phyloP scores from a whole-genome alignment of 2,329 filamentous ascomycete species.

The Monosporascus sp. region DNA sequence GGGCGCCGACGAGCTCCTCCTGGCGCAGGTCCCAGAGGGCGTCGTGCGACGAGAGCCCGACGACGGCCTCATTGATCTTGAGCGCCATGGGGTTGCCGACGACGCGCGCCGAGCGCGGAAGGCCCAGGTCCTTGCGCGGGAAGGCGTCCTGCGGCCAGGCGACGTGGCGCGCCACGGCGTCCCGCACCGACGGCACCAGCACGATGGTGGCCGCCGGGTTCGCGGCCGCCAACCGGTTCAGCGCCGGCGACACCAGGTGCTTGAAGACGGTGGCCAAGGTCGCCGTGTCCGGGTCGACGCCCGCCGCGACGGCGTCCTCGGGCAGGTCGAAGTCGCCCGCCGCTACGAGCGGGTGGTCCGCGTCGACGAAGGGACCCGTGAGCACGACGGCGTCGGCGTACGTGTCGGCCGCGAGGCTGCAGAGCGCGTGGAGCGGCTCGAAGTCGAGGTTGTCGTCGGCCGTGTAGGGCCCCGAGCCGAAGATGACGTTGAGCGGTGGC shows the following conservation, averaged over 20 bases:
- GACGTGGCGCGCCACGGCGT: conserved; percentile 61
- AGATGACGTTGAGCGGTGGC: conserved; percentile 68
- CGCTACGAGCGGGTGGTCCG: conserved; percentile 83
- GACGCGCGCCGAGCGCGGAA: conserved; percentile 54
- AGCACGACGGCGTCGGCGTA: conserved; percentile 77
- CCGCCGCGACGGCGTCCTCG: conserved; percentile 60
- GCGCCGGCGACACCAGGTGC: conserved; percentile 66
- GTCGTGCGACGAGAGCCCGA: conserved; percentile 81
- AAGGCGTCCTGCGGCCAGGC: conserved; percentile 60
- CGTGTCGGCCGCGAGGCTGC: conserved; percentile 67
- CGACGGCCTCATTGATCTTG: conserved; percentile 77
- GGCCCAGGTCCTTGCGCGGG: conserved; percentile 63
- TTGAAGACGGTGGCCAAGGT: conserved; percentile 82
- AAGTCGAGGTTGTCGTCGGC: conserved; percentile 89
- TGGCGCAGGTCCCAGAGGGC: conserved; percentile 74
- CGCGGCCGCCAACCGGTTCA: conserved; percentile 63
- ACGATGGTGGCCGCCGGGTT: conserved; percentile 78
- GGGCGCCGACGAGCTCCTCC: conserved; percentile 62
- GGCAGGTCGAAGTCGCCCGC: conserved; percentile 74
- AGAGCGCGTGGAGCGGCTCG: conserved; percentile 77
- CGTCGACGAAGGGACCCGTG: conserved; percentile 82
- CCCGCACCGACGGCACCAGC: conserved; percentile 73
- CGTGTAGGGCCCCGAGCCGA: conserved; percentile 85
- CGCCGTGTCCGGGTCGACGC: conserved; percentile 68
- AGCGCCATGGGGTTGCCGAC: conserved; percentile 89